Base-by-base conservation (phyloP, 441 rosid species). In the Geranium incanum region DNA sequence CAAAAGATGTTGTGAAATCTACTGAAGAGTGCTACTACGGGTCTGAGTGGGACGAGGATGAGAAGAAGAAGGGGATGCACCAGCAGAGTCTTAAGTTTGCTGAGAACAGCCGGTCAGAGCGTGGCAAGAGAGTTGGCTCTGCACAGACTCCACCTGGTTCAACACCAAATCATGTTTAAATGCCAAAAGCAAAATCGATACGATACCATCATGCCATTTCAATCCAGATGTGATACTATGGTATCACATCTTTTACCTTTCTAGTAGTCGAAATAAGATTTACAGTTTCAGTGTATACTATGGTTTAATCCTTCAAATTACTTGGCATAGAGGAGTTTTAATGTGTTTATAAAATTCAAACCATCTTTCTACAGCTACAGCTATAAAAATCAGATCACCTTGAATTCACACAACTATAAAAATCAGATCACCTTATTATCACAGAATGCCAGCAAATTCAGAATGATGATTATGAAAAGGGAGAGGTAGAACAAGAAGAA, bases 21-120 rank as follows among this genome's bases (percentile, higher is more conserved):
- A 84, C 84, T 2, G 97, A 89, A 71, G 97, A 89, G 37, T 72
- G 74, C 71, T 91, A 91, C 55, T 89, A 91, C 57, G 76, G 64
- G 1, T 81, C 88, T 1, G 93, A 89, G 70, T 91, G 89, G 88
- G 74, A 84, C 1, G 93, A 88, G 67, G 75, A 80, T 0, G 93
- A 91, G 80, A 87, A 84, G 83, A 70, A 81, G 15, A 82, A 74
- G 38, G 89, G 95, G 9, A 69, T 87, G 86, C 93, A 89, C 70
- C 82, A 81, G 16, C 78, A 82, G 1, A 89, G 97, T 78, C 79
- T 91, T 33, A 89, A 84, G 78, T 91, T 91, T 19, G 91, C 95
- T 0, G 88, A 80, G 71, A 89, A 91, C 74, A 85, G 91, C 75
- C 75, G 85, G 9, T 91, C 93, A 0, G 95, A 91, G 80, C 86